These are phyloP conservation scores for Mortierella alpina DNA, from an alignment of 192 early-diverging fungal species.

Conservation along the genomic window DNA sequence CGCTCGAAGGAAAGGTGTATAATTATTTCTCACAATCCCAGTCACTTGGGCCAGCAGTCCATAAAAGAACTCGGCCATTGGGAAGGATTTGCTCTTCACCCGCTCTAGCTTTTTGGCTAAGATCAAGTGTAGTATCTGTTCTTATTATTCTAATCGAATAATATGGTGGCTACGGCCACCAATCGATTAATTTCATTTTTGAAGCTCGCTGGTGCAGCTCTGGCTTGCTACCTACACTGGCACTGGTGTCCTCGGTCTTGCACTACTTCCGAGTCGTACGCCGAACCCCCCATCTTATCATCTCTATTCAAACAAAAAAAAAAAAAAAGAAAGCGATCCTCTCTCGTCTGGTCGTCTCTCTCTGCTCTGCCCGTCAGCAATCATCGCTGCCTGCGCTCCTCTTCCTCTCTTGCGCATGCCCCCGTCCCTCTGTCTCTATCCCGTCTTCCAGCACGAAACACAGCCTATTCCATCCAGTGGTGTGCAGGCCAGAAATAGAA, in stretches of 20 bases:
- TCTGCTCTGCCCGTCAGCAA: too few relatives aligned
- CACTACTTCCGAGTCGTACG: conserved; percentile 56
- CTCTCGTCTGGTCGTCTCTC: too few relatives aligned
- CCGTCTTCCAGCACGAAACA: too few relatives aligned
- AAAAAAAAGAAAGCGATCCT: too few relatives aligned
- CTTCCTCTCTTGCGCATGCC: too few relatives aligned
- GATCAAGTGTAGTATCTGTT: conserved; percentile 95
- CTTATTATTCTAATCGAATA: conserved; percentile 58
- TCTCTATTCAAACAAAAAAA: conserved; percentile 1
- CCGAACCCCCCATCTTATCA: conserved; percentile 31
- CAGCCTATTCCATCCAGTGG: too few relatives aligned
- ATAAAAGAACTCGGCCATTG: conserved; percentile 2
- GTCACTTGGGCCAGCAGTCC: too few relatives aligned
- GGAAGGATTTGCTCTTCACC: conserved; percentile 55
- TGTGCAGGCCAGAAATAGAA: too few relatives aligned
- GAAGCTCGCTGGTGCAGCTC: conserved; percentile 38
- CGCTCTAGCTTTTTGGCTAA: conserved; percentile 88
- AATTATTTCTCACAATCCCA: too few relatives aligned
- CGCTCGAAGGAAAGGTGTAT: too few relatives aligned
- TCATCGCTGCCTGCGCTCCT: too few relatives aligned
- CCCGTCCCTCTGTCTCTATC: too few relatives aligned
- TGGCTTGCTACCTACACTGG: conserved; percentile 47
- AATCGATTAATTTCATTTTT: conserved; percentile 57
- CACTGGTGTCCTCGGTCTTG: conserved; percentile 57
- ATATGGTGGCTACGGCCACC: conserved; percentile 35